Evolutionary conservation across 2,329 filamentous ascomycete species (phyloP).

Genomic region (Fusarium graminum): DNA sequence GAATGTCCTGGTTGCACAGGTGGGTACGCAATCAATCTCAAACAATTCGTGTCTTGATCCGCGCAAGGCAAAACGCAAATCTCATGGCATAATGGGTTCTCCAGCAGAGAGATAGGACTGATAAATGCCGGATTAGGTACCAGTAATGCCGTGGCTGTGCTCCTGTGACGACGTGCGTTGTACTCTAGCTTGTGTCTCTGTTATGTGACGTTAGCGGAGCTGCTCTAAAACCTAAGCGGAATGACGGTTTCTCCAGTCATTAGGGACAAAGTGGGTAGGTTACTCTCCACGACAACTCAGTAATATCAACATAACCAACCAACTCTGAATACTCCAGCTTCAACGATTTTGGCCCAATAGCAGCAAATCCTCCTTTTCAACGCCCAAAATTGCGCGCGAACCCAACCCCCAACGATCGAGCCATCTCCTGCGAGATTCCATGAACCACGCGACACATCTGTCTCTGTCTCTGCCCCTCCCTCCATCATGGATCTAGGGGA

Average conservation of each 20-base stretch:
- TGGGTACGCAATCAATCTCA: conserved; percentile 35
- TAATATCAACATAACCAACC: conserved; percentile 38
- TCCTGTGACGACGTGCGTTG: conserved; percentile 25
- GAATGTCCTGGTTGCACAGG: conserved; percentile 2
- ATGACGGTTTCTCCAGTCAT: conserved; percentile 47
- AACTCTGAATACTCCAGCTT: conserved; percentile 4
- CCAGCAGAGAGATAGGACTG: not conserved
- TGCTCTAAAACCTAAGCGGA: conserved; percentile 38
- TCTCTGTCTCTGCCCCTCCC: conserved; percentile 54
- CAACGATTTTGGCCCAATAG: conserved; percentile 19
- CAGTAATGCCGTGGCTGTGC: conserved; percentile 39
- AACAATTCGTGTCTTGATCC: conserved; percentile 37
- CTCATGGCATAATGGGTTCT: not conserved
- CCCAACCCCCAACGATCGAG: conserved; percentile 2
- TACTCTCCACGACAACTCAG: conserved; percentile 43
- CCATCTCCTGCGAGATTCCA: conserved; percentile 44
- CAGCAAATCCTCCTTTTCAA: not conserved
- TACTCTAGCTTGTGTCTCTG: conserved; percentile 1
- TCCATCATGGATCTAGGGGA: conserved; percentile 71
- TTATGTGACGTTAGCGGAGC: conserved; percentile 24
- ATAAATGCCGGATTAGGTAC: conserved; percentile 20
- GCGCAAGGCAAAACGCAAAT: conserved; percentile 7
- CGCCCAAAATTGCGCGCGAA: conserved; percentile 11
- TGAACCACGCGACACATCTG: conserved; percentile 51
- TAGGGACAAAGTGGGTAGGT: conserved; percentile 45